Evolutionary conservation across 352 stramenopile genomes (phyloP), one percentile per base, ranked within the genome.

Genomic region (Globisporangium nagaii): DNA sequence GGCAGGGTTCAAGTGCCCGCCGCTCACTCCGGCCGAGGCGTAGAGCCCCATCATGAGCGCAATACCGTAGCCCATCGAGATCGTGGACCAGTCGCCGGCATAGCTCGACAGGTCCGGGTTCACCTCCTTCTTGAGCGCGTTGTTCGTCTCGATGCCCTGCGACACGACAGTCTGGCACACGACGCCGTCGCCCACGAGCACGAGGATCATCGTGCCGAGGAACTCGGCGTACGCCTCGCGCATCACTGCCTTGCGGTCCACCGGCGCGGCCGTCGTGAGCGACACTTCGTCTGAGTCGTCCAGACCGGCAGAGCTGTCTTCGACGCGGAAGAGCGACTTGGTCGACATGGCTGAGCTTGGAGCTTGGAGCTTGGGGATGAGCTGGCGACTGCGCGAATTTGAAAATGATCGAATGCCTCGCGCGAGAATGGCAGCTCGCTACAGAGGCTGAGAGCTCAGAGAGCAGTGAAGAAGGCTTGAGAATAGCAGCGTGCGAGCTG

Each of bases 31-130:
- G 9, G 72, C 79, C 15, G 79, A 87, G 12, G 72, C 68, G 61
- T 87, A 85, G 4, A 89, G 61, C 1, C 75, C 79, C 62, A 87
- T 75, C 70, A 87, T 84, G 32, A 89, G 58, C 36, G 74, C 79
- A 42, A 89, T 87, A 25, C 79, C 76, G 50, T 79, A 89, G 41
- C 79, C 76, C 24, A 89, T 63, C 19, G 76, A 81, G 53, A 89
- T 86, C 31, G 76, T 86, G 6, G 73, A 71, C 74, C 79, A 89
- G 60, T 87, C 74, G 12, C 79, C 79, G 4, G 79, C 79, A 62
- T 79, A 82, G 48, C 56, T 78, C 34, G 75, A 75, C 15, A 75
- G 30, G 19, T 83, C 63, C 3, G 68, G 60, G 44, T 74, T 80
- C 17, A 58, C 62, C 37, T 77, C 60, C 13, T 78, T 78, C 61